Base-by-base conservation (phyloP, 306 rosid species). In the Medicago ruthenica region DNA sequence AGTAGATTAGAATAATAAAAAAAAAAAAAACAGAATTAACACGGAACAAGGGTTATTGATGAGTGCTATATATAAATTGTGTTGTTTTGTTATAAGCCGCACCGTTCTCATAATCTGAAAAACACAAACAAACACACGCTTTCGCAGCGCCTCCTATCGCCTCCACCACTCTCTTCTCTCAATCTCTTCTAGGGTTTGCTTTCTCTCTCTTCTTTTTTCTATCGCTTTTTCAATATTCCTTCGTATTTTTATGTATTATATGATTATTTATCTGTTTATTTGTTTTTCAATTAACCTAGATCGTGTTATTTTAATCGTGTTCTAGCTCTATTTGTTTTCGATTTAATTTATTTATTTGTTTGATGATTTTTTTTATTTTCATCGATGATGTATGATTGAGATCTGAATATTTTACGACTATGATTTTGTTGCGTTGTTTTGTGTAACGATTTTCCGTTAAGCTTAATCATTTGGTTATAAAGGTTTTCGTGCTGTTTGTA, bases 331-430 rank as follows among this genome's bases (percentile, higher is more conserved):
- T 74, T 68, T 47, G 24, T 66, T 36, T 20, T 60, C 20, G 80
- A 47, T 80, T 67, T 24, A 3, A 80, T 80, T 21, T 16, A 50
- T 74, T 67, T 48, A n/a, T 66, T 21, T 63, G 3, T 37, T 58
- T 21, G 6, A 8, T 2, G 15, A 2, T 58, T 53, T 66, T 53
- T 66, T 63, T n/a, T 3, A 59, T 42, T 18, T 7, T 47, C 4
- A 13, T 48, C 47, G 5, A 24, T 61, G 2, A 5, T 50, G 41
- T 69, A 10, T 12, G 42, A 69, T 75, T 69, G 12, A 67, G 72
- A 81, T 81, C 77, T 69, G 76, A 68, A 16, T 37, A 2, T 69
- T 61, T 21, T 3, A 66, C 9, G 34, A 50, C 5, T 4, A 4
- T 64, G 18, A 54, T 65, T 27, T 73, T 31, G 22, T 80, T 44